Base-by-base conservation (phyloP, 164 flowering plant genomes). In the Umbilicus rupestris region DNA sequence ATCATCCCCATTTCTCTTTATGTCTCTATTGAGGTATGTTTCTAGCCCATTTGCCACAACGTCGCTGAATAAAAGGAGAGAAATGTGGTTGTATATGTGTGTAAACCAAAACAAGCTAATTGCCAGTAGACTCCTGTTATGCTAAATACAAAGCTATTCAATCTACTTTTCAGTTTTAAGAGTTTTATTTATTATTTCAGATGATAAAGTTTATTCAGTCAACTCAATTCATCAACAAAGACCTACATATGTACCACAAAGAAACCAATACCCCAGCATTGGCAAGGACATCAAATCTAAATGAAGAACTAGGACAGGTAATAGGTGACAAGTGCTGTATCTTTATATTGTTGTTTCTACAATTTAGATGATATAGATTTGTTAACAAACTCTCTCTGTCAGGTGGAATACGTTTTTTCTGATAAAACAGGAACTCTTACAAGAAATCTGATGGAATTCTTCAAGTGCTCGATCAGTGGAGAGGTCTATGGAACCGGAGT, bases 221-320 rank as follows among this genome's bases (percentile, higher is more conserved):
- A 60, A 86, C 94, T 73, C 94, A 94, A 77, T 94, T 79, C 77
- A 91, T 94, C 73, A 94, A 94, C 76, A 88, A 87, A 74, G 98
- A 94, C 70, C 73, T 94, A 55, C 79, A 72, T 66, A 94, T 94
- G 98, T 94, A 86, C 79, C 98, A 94, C 65, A 63, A 39, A 64
- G 97, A 89, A 78, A 83, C 79, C 68, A 83, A 87, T 71, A 91
- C 97, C 63, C 93, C 99, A 68, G 99, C 99, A 50, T 72, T 82
- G 77, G 99, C 99, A 45, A 83, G 99, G 45, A 94, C 99, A 37
- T 94, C 98, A 52, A 94, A 94, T 79, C 77, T 93, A 70, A 93
- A 93, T 71, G 98, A 93, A 80, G 98, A 94, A 81, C 95, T 94
- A 75, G 98, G 98, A 59, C 99, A 94, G 96, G 99, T 94, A 76